Evolutionary conservation across 139 green algal genomes (phyloP).

Genomic region (Astrephomene gubernaculifera): DNA sequence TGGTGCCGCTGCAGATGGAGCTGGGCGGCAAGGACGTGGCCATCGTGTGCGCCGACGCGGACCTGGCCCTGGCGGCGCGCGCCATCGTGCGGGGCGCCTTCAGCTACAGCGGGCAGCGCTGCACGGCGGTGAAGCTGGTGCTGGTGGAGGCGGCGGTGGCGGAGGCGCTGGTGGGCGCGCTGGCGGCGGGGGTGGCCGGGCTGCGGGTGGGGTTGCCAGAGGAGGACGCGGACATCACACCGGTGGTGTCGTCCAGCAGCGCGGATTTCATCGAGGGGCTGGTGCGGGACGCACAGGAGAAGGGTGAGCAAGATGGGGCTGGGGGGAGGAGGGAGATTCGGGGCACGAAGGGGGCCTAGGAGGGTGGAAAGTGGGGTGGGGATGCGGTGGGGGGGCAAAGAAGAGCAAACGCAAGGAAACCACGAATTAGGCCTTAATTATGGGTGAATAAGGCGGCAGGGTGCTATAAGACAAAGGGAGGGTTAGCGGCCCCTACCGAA

Average conservation of each 20-base stretch:
- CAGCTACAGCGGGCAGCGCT: slow-evolving; percentile 92
- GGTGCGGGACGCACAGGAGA: slow-evolving; percentile 75
- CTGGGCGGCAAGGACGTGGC: slow-evolving; percentile 95
- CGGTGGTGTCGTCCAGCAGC: slow-evolving; percentile 78
- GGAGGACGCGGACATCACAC: slow-evolving; percentile 90
- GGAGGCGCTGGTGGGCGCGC: slow-evolving; percentile 80
- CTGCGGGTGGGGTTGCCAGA: slow-evolving; percentile 89
- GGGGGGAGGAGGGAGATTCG: background rate
- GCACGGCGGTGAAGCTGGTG: slow-evolving; percentile 95
- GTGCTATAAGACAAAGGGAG: no score
- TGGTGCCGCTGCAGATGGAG: slow-evolving; percentile 98
- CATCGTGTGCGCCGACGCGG: slow-evolving; percentile 92
- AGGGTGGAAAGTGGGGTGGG: background rate
- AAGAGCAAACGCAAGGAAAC: no score
- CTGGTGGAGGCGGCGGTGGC: slow-evolving; percentile 79
- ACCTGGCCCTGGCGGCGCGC: slow-evolving; percentile 88
- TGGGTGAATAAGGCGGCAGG: no score
- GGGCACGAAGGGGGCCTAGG: background rate
- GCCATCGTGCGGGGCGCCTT: slow-evolving; percentile 96
- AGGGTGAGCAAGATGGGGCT: slow-evolving; percentile 51
- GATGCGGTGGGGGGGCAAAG: background rate
- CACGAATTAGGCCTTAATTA: no score
- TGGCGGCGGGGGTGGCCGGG: slow-evolving; percentile 73
- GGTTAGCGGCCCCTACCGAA: no score
- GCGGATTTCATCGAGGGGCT: slow-evolving; percentile 96